phyloP scores from a whole-genome alignment of 2,329 filamentous ascomycete genomes.

The Calonectria multiphialidica region DNA sequence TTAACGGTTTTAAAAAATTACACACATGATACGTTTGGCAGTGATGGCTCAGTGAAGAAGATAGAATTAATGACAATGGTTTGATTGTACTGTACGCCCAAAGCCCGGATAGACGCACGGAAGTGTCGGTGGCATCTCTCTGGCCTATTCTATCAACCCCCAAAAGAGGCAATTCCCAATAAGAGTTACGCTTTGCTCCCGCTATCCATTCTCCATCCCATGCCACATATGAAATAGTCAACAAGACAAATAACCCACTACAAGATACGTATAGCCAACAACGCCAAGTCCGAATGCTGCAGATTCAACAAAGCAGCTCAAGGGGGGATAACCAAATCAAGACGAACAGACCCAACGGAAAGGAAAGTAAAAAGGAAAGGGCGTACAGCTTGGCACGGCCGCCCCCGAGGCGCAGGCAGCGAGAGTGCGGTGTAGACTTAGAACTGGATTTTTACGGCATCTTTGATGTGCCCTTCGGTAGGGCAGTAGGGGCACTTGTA shows the following conservation, averaged over 20 bases:
- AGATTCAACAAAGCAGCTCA: slow-evolving; percentile 3
- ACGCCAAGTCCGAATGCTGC: slow-evolving; percentile 20
- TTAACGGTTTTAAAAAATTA: slow-evolving; percentile 17
- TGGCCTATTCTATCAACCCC: not conserved
- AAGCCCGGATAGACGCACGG: not conserved
- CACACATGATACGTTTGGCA: not conserved
- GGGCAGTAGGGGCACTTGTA: slow-evolving; percentile 99
- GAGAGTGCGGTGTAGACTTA: slow-evolving; percentile 47
- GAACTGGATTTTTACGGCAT: slow-evolving; percentile 80
- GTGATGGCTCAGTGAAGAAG: too few species aligned
- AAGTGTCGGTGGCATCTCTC: not conserved
- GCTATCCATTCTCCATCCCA: slow-evolving; percentile 27
- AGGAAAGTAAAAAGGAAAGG: not conserved
- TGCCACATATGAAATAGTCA: slow-evolving; percentile 16
- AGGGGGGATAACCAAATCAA: not conserved
- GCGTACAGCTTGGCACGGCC: not conserved
- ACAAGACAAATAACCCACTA: not conserved
- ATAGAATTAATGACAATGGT: not conserved
- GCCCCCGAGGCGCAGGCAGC: not conserved
- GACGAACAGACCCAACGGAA: not conserved
- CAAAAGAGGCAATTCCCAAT: slow-evolving; percentile 25
- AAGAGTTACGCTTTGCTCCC: slow-evolving; percentile 31
- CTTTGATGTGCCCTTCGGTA: slow-evolving; percentile 80
- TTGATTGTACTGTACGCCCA: not conserved
- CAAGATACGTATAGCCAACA: slow-evolving; percentile 20